These are phyloP conservation scores for Ogataea populi-albae DNA, from an alignment of 805 yeast species.

Conservation along the genomic window DNA sequence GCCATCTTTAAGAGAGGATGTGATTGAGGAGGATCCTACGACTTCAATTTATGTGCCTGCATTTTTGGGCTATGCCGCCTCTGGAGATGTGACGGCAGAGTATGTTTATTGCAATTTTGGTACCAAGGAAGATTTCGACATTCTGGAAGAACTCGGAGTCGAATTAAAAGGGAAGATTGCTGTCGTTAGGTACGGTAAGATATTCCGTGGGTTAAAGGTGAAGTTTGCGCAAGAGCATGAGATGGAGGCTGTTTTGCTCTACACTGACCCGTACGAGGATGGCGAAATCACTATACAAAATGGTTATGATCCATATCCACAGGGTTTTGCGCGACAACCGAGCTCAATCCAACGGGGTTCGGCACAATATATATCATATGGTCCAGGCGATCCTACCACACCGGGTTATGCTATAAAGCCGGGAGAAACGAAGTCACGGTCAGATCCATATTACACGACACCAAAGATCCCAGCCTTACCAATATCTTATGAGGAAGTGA, in stretches of 20 bases:
- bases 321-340: constrained; percentile 77
- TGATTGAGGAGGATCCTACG: constrained; percentile 46
- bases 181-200: constrained; percentile 61
- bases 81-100: constrained; percentile 69
- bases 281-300: constrained; percentile 47
- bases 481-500: constrained; percentile 58
- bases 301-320: constrained; percentile 65
- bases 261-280: constrained; percentile 70
- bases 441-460: constrained; percentile 47
- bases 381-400: constrained; percentile 79
- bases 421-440: constrained; percentile 48
- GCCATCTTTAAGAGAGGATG: constrained; percentile 55
- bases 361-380: constrained; percentile 55
- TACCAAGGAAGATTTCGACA: constrained; percentile 53
- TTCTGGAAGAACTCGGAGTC: constrained; percentile 45
- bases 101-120: constrained; percentile 72
- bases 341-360: constrained; percentile 76
- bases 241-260: constrained; percentile 62
- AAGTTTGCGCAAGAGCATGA: constrained; percentile 73
- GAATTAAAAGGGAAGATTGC: constrained; percentile 58
- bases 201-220: constrained; percentile 73
- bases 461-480: constrained; percentile 74
- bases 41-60: constrained; percentile 57
- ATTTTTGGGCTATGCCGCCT: constrained; percentile 73
- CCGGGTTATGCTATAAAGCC: constrained; percentile 66